Evolutionary conservation across 768 basidiomycete genomes (phyloP), one percentile per base, ranked within the genome.

Genomic region (Termitomyces sp.): DNA sequence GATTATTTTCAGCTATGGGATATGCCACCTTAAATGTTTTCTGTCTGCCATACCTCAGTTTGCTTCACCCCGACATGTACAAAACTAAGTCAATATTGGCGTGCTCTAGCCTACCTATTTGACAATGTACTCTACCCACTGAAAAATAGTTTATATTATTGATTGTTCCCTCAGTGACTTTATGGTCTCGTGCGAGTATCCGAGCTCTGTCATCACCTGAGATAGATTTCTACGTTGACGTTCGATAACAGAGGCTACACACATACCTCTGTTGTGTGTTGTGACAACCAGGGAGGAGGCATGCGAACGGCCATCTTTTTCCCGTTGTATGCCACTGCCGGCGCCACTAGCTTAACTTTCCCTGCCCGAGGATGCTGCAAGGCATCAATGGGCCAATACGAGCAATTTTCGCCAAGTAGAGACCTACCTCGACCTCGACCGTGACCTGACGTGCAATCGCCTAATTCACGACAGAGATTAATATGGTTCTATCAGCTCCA

Each of bases 251-350:
- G 34, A 35, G 30, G 14, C 12, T 55, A 21, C 12, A 30, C 39
- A 62, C 68, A 51, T 54, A 86, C 88, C 82, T 92, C 88, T 3
- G 73, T 74, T 14, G 91, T 94, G 69, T 94, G 92, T 63, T 94
- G 83, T 52, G 89, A 91, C 23, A 91, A 76, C 79, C 85, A 93
- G n/a, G 92, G 92, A 11, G 92, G 91, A n/a, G 90, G 81, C 56
- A 82, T 78, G 48, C 74, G 78, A 41, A 93, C 79, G 30, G 81
- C 78, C 84, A 91, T 91, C 63, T 84, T 83, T 68, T 78, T 73
- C 17, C 91, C 91, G 63, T 93, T 88, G 73, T 93, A 94, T 12
- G 81, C 77, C 28, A 92, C 90, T 0, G 92, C 83, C 19, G 92
- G 89, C 2, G 85, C 86, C 23, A 91, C 88, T 61, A 94, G 76